phyloP scores from a whole-genome alignment of 345 rosid species.

The Acer yangbiense region DNA sequence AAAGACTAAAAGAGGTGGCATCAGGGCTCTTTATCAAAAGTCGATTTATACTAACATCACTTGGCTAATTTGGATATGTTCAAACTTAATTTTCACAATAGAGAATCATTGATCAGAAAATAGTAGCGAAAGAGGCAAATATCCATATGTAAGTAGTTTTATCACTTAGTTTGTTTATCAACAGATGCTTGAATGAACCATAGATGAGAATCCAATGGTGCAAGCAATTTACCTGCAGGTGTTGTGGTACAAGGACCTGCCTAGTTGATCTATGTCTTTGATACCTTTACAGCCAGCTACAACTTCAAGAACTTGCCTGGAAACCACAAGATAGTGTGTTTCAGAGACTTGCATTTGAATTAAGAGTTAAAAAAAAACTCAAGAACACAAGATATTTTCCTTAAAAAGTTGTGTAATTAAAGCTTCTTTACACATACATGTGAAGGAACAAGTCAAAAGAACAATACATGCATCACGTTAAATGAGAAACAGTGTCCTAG shows the following conservation, averaged over 20 bases:
- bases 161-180: not conserved
- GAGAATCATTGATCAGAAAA: constrained; percentile 4
- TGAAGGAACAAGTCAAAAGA: not conserved
- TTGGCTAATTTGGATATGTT: not conserved
- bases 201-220: not conserved
- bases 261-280: constrained; percentile 54
- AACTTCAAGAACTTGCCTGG: constrained; percentile 95
- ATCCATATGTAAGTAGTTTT: not conserved
- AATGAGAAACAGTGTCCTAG: not conserved
- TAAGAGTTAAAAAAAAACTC: not conserved
- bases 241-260: constrained; percentile 78
- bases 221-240: constrained; percentile 70
- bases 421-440: not conserved
- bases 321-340: constrained; percentile 14
- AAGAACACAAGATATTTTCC: too few relatives aligned
- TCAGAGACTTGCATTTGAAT: not conserved
- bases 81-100: not conserved
- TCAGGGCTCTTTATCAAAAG: not conserved
- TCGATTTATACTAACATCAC: not conserved
- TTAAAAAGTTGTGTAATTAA: not conserved
- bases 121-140: not conserved
- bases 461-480: not conserved
- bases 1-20: not conserved
- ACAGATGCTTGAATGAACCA: not conserved
- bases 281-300: constrained; percentile 89